These are phyloP conservation scores for Dissophora globulifera DNA, from an alignment of 192 early-diverging fungal genomes.

Conservation along the genomic window DNA sequence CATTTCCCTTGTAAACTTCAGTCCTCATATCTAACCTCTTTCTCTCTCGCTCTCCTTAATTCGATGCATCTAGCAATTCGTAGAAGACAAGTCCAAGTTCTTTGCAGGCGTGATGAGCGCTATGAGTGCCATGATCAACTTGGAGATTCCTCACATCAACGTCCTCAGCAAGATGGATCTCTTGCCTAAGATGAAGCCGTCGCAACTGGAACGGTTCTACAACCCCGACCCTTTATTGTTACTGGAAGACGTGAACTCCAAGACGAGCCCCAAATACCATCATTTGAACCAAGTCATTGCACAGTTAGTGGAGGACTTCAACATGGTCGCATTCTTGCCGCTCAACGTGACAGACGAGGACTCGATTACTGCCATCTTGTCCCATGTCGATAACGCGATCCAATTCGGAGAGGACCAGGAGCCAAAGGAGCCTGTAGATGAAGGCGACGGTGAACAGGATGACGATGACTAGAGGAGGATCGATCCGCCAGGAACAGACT, in stretches of 20 bases:
- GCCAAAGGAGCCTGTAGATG: conserved; percentile 76
- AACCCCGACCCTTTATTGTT: conserved; percentile 91
- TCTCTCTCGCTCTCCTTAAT: not conserved
- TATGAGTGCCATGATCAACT: conserved; percentile 94
- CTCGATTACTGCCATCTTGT: conserved; percentile 85
- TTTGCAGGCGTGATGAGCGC: conserved; percentile 97
- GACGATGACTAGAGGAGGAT: conserved; percentile 5
- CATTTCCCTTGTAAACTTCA: too few relatives aligned
- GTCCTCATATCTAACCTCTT: too few relatives aligned
- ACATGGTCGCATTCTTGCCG: conserved; percentile 96
- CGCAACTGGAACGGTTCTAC: conserved; percentile 82
- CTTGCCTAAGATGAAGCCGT: conserved; percentile 69
- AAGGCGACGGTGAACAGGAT: conserved; percentile 29
- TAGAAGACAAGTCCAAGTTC: conserved; percentile 96
- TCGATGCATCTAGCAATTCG: conserved; percentile 75
- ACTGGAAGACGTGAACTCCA: conserved; percentile 81
- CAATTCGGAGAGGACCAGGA: conserved; percentile 99
- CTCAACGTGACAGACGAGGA: conserved; percentile 96
- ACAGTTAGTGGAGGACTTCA: conserved; percentile 92
- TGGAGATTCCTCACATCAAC: conserved; percentile 99
- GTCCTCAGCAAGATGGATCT: conserved; percentile 99
- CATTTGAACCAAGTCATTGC: conserved; percentile 91
- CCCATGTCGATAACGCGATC: conserved; percentile 92
- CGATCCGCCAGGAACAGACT: not conserved
- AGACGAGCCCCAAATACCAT: conserved; percentile 81